phyloP scores from a whole-genome alignment of 2,329 filamentous ascomycete species.

The Thermomyces lanuginosus region DNA sequence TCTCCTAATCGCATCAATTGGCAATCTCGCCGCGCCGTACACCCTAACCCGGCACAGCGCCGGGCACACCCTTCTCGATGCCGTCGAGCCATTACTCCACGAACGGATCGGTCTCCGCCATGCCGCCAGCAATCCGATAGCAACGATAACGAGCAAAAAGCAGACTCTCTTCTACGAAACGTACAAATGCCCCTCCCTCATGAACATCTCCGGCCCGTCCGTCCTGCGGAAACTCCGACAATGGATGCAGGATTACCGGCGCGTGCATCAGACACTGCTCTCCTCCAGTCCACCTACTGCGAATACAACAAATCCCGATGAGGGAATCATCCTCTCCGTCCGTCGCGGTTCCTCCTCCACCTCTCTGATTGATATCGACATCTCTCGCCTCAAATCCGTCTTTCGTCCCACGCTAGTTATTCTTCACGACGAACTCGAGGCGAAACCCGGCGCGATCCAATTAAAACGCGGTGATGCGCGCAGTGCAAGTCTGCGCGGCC shows the following conservation, averaged over 20 bases:
- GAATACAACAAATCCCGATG: too few relatives aligned
- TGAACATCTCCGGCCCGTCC: conserved; percentile 71
- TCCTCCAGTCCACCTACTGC: too few relatives aligned
- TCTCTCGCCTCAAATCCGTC: conserved; percentile 6
- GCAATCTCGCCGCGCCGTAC: conserved; percentile 59
- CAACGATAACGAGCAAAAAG: conserved; percentile 37
- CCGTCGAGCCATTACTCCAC: conserved; percentile 37
- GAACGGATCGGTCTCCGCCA: conserved; percentile 28
- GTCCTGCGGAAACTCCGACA: conserved; percentile 48
- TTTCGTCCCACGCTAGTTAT: conserved; percentile 45
- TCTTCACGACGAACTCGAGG: conserved; percentile 79
- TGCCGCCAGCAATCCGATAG: conserved; percentile 21
- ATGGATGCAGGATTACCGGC: too few relatives aligned
- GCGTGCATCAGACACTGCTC: too few relatives aligned
- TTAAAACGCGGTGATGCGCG: conserved; percentile 42
- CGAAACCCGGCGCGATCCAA: conserved; percentile 48
- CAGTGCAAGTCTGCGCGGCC: conserved; percentile 46
- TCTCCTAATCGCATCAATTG: conserved; percentile 71
- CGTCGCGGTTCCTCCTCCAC: background rate
- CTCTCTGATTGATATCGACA: conserved; percentile 4
- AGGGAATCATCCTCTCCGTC: too few relatives aligned
- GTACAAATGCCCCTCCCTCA: conserved; percentile 57
- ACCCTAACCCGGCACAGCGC: conserved; percentile 70
- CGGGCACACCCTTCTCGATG: conserved; percentile 60
- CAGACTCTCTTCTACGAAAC: conserved; percentile 16